A percentile compares a stretch with the other conserved stretches of the same genome.
phyloP scores from a whole-genome alignment of 345 rosid genomes.

The Dipteronia sinensis region DNA sequence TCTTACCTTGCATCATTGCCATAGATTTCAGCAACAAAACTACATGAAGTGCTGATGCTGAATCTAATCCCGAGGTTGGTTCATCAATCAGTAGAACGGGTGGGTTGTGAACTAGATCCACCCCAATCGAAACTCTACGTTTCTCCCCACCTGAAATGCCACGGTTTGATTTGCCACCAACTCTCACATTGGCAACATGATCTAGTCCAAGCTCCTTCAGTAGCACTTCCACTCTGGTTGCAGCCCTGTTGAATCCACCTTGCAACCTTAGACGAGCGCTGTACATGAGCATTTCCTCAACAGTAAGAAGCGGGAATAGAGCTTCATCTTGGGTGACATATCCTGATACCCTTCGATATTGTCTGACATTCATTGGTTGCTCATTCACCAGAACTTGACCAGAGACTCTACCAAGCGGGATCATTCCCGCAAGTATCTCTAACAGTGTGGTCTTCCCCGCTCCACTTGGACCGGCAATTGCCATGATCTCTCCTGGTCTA shows the following conservation, averaged over 20 bases:
- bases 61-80: slow-evolving; percentile 39
- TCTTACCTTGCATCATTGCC: slow-evolving; percentile 29
- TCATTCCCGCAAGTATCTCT: slow-evolving; percentile 32
- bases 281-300: slow-evolving; percentile 34
- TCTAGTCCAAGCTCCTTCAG: slow-evolving; percentile 33
- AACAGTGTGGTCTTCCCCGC: slow-evolving; percentile 39
- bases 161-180: slow-evolving; percentile 25
- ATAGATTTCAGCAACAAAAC: slow-evolving; percentile 31
- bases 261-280: slow-evolving; percentile 33
- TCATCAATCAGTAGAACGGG: slow-evolving; percentile 36
- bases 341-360: slow-evolving; percentile 28
- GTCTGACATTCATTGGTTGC: slow-evolving; percentile 25
- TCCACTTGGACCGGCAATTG: slow-evolving; percentile 39
- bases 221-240: slow-evolving; percentile 24
- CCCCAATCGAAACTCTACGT: slow-evolving; percentile 38
- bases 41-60: slow-evolving; percentile 33
- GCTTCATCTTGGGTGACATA: slow-evolving; percentile 36
- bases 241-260: slow-evolving; percentile 17
- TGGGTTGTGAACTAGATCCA: slow-evolving; percentile 39
- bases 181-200: slow-evolving; percentile 30
- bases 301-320: slow-evolving; percentile 38
- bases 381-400: slow-evolving; percentile 36
- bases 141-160: slow-evolving; percentile 42
- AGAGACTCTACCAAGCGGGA: slow-evolving; percentile 20
- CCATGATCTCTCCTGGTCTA: slow-evolving; percentile 32